A percentile compares a stretch with the other conserved stretches of the same genome.
These are phyloP conservation scores for Pichia inconspicua DNA, from an alignment of 1,139 yeast genomes.

Conservation along the genomic window DNA sequence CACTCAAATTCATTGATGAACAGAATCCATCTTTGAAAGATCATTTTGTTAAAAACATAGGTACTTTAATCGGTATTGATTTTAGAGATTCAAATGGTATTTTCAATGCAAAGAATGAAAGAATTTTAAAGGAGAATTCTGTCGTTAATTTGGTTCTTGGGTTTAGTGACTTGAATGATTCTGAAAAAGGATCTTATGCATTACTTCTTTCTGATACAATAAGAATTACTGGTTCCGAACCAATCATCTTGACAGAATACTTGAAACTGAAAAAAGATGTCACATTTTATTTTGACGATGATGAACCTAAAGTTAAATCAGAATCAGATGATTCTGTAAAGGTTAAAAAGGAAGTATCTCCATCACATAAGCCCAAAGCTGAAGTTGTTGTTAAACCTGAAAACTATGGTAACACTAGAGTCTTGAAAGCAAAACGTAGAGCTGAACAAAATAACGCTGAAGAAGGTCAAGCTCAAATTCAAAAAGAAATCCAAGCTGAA, in stretches of 20 bases:
- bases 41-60: conserved; percentile 72
- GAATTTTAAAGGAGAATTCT: conserved; percentile 63
- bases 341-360: conserved; percentile 3
- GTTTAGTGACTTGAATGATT: conserved; percentile 53
- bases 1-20: conserved; percentile 49
- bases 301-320: conserved; percentile 27
- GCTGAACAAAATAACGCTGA: conserved; percentile 68
- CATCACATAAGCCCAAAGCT: neutral
- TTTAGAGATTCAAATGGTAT: conserved; percentile 76
- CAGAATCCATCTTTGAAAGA: conserved; percentile 56
- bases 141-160: conserved; percentile 74
- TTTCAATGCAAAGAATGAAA: conserved; percentile 65
- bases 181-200: conserved; percentile 52
- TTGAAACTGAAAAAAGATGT: conserved; percentile 68
- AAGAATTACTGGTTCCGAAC: conserved; percentile 55
- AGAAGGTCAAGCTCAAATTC: conserved; percentile 73
- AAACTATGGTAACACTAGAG: conserved; percentile 41
- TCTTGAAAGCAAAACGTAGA: conserved; percentile 72
- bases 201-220: conserved; percentile 79
- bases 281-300: conserved; percentile 81
- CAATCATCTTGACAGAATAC: conserved; percentile 64
- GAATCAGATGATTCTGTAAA: conserved; percentile 1
- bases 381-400: conserved; percentile 27
- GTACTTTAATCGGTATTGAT: conserved; percentile 87
- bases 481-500: conserved; percentile 75